phyloP scores from a whole-genome alignment of 108 stramenopile species.

The Stephanodiscus minutulus region DNA sequence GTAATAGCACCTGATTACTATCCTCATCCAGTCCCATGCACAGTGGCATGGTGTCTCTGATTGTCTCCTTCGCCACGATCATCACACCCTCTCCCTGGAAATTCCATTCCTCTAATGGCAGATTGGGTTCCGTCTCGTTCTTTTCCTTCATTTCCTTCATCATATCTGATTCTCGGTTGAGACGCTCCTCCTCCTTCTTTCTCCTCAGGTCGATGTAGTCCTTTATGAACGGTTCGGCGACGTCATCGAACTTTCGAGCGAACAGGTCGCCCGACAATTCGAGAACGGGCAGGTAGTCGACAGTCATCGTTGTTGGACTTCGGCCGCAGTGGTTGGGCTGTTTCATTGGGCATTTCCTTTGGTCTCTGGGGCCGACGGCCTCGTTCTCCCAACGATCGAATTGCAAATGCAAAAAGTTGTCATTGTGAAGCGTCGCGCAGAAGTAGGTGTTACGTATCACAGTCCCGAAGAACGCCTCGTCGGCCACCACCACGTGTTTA shows the following conservation, averaged over 20 bases:
- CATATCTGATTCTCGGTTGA: slow-evolving; percentile 34
- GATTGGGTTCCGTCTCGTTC: slow-evolving; percentile 34
- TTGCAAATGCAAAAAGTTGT: slow-evolving; percentile 89
- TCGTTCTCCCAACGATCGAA: slow-evolving; percentile 95
- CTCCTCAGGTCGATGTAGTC: slow-evolving; percentile 75
- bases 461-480: slow-evolving; percentile 95
- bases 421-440: slow-evolving; percentile 86
- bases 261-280: slow-evolving; percentile 86
- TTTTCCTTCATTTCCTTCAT: slow-evolving; percentile 27
- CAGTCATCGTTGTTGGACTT: slow-evolving; percentile 85
- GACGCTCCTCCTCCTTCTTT: slow-evolving; percentile 52
- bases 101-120: slow-evolving; percentile 47
- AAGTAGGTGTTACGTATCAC: slow-evolving; percentile 86
- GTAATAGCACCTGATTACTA: slow-evolving; percentile 57
- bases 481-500: slow-evolving; percentile 91
- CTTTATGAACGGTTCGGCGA: slow-evolving; percentile 64
- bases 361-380: slow-evolving; percentile 62
- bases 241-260: slow-evolving; percentile 86
- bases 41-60: slow-evolving; percentile 58
- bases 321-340: slow-evolving; percentile 89
- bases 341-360: slow-evolving; percentile 86
- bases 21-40: slow-evolving; percentile 71
- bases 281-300: slow-evolving; percentile 81
- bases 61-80: slow-evolving; percentile 83
- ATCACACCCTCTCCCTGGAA: slow-evolving; percentile 86